Evolutionary conservation across 2,329 filamentous ascomycete species (phyloP).

Genomic region (Davidsoniella virescens): DNA sequence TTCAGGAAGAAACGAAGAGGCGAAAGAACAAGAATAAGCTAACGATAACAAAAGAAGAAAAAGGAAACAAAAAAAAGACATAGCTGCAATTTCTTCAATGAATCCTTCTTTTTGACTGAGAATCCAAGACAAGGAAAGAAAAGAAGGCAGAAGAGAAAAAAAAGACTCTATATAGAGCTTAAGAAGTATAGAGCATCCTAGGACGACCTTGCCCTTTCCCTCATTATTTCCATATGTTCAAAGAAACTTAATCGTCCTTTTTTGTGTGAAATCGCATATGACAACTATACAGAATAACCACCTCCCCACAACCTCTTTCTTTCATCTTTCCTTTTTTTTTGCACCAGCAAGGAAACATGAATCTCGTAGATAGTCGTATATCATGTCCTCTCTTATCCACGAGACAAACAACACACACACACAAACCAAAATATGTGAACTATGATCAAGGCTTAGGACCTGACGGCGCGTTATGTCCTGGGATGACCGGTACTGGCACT

Average conservation of each 20-base stretch:
- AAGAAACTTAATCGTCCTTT: neutral
- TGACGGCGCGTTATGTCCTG: constrained; percentile 12
- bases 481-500: constrained; percentile 28
- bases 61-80: neutral
- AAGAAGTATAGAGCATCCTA: neutral
- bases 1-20: neutral
- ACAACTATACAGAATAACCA: neutral
- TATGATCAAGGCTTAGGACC: neutral
- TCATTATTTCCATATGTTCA: neutral
- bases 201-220: neutral
- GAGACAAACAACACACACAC: neutral
- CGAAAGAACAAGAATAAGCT: neutral
- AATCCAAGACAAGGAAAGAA: neutral
- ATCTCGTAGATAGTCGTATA: neutral
- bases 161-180: neutral
- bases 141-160: too few relatives aligned
- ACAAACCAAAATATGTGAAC: neutral
- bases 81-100: neutral
- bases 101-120: too few relatives aligned
- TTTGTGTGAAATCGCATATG: neutral
- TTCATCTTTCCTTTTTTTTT: neutral
- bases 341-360: neutral
- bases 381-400: neutral
- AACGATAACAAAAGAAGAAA: neutral
- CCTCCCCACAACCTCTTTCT: neutral